Base-by-base conservation (phyloP, 1,284 basidiomycete species). In the Cutaneotrichosporon curvatum region DNA sequence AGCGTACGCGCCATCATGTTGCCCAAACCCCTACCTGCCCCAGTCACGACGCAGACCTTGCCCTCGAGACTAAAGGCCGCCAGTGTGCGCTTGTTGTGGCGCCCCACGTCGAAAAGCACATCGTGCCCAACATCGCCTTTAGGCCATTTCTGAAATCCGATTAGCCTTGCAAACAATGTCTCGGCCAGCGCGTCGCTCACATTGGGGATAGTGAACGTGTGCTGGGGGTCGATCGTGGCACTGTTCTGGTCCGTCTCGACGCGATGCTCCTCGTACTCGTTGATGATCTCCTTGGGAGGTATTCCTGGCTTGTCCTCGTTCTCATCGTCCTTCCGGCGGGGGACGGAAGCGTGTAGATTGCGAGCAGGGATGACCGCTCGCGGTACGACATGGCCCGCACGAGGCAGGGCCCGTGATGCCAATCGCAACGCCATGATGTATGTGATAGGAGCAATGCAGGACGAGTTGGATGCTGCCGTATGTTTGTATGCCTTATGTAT, bases 41-140 rank as follows among this genome's bases (percentile, higher is more conserved):
- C 92, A n/a, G 92, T 97, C 46, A 97, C 82, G 57, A 94, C 75
- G 73, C 86, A 90, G 40, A 92, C 88, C 83, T 95, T 71, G 46
- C 61, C 61, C 25, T 62, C 65, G 60, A 71, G 65, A 4, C 61
- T 64, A 48, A 72, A 60, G 20, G 58, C 55, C 4, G 62, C 50
- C 15, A 72, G 60, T 11, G 68, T 72, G 31, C 68, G 60, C 36
- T 43, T 42, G 23, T n/a, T 25, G 57, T 70, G 68, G 39, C 57
- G 54, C 9, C 65, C 65, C 41, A 61, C 61, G 35, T 62, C 60
- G 16, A 56, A 45, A 21, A 58, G 53, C 44, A 65, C 60, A 40
- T 65, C 56, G 56, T 70, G 67, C 15, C 67, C 67, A 11, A 61
- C 55, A 44, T 70, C 65, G 28, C 54, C 48, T 33, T 45, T 45